Base-by-base conservation (phyloP, 768 basidiomycete species). In the Naematelia aurantialba region DNA sequence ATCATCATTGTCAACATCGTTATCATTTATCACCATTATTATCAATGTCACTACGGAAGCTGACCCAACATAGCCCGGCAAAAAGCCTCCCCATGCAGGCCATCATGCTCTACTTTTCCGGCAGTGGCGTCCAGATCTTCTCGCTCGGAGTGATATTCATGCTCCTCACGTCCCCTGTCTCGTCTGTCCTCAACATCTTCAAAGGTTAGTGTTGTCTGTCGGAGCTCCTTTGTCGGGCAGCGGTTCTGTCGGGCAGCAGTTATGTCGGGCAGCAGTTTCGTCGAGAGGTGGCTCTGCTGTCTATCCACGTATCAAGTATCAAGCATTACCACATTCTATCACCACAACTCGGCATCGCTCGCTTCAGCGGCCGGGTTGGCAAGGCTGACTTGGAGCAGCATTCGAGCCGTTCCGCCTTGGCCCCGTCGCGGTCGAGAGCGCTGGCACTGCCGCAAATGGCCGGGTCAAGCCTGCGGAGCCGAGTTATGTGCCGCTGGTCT, bases 91-190 rank as follows among this genome's bases (percentile, higher is more conserved):
- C 92, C 2, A 96, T 96, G 93, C 91, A 97, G 72, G 91, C 87
- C 3, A 88, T 97, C 79, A 97, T 97, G 93, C 82, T 97, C 30
- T 97, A 97, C 83, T 94, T 97, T 89, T 93, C 91, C 21, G 93
- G 93, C 31, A 87, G 90, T 12, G 90, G 91, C 51, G 88, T 97
- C 13, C 93, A 97, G 78, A 87, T 97, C 45, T 96, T 97, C 77
- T 93, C 91, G 78, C 90, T 97, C 81, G 91, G 93, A 30, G 93
- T 92, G 75, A 88, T 97, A 21, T 87, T 91, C 72, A 92, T 93
- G 89, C 82, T 97, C 12, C 82, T 97, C 58, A 80, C 89, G 58
- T 83, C 84, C 10, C 93, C 93, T 0, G 85, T 94, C 79, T 89
- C 87, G 77, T 91, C 90, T 55, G 74, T 92, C 12, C 82, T 84